phyloP scores from a whole-genome alignment of 441 rosid species.

The Eruca vesicaria region DNA sequence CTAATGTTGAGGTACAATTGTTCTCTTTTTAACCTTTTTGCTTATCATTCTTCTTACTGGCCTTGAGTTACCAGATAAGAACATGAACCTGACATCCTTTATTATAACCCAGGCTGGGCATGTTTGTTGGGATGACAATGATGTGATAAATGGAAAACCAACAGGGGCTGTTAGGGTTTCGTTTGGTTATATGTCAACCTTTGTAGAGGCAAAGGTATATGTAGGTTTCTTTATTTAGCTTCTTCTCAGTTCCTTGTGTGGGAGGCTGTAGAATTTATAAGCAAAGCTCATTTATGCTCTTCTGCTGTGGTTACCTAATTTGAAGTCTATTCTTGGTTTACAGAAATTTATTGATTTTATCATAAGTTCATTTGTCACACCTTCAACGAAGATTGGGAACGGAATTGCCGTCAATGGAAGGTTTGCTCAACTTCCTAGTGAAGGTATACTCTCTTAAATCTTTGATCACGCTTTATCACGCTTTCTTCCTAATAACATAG shows the following conservation, averaged over 20 bases:
- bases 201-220: conserved; percentile 83
- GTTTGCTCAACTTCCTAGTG: conserved; percentile 38
- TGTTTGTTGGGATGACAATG: conserved; percentile 97
- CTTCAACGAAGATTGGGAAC: conserved; percentile 38
- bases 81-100: conserved; percentile 12
- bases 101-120: conserved; percentile 75
- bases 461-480: neutral
- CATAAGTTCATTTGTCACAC: conserved; percentile 56
- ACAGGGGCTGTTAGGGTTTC: conserved; percentile 95
- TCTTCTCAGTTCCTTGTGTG: neutral
- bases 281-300: neutral
- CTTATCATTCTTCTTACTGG: conserved; percentile 3
- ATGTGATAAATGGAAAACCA: conserved; percentile 77
- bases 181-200: conserved; percentile 95
- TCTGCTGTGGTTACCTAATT: conserved; percentile 4
- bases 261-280: neutral
- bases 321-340: neutral
- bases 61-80: conserved; percentile 18
- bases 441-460: conserved; percentile 38
- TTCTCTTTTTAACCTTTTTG: conserved; percentile 1
- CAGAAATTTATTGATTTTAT: conserved; percentile 84
- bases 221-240: conserved; percentile 4
- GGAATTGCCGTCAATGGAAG: conserved; percentile 31
- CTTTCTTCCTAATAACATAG: neutral
- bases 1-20: conserved; percentile 75